Conservation (phyloP, 805 yeast species). For the Candida xiaguanensis region DNA sequence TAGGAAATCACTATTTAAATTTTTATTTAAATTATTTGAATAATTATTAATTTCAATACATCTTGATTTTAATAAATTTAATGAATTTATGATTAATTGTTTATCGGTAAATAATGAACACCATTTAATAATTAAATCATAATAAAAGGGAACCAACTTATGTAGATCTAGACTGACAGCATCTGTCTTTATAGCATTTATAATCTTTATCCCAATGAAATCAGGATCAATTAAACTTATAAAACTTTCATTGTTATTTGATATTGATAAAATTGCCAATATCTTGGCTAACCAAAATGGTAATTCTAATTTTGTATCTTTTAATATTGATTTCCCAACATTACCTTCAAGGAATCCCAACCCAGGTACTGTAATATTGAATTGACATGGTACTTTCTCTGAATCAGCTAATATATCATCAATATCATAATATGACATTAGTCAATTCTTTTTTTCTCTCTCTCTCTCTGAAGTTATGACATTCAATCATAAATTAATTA, state of each 20-base stretch:
- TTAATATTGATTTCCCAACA: constrained; percentile 57
- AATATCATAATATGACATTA: constrained; percentile 57
- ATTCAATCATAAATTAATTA: constrained; percentile 1
- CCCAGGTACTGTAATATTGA: constrained; percentile 76
- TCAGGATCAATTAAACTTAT: constrained; percentile 70
- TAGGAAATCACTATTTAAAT: constrained; percentile 50
- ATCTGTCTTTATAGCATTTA: constrained; percentile 79
- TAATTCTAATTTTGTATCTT: constrained; percentile 65
- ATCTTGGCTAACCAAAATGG: constrained; percentile 89
- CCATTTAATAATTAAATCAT: constrained; percentile 74
- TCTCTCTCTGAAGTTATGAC: not conserved
- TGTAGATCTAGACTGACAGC: constrained; percentile 66
- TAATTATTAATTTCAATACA: constrained; percentile 69
- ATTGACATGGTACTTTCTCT: constrained; percentile 74
- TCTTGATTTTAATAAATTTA: constrained; percentile 56
- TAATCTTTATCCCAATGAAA: constrained; percentile 56
- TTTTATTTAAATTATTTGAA: constrained; percentile 53
- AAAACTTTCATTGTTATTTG: constrained; percentile 42
- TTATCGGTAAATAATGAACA: constrained; percentile 63
- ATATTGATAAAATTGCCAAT: constrained; percentile 48
- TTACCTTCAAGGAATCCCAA: constrained; percentile 84
- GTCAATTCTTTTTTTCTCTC: not conserved
- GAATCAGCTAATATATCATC: constrained; percentile 73
- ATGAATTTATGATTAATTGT: constrained; percentile 49
- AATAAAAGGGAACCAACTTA: constrained; percentile 62